These are phyloP conservation scores for Scheffersomyces segobiensis DNA, from an alignment of 1,139 yeast genomes.

Conservation along the genomic window DNA sequence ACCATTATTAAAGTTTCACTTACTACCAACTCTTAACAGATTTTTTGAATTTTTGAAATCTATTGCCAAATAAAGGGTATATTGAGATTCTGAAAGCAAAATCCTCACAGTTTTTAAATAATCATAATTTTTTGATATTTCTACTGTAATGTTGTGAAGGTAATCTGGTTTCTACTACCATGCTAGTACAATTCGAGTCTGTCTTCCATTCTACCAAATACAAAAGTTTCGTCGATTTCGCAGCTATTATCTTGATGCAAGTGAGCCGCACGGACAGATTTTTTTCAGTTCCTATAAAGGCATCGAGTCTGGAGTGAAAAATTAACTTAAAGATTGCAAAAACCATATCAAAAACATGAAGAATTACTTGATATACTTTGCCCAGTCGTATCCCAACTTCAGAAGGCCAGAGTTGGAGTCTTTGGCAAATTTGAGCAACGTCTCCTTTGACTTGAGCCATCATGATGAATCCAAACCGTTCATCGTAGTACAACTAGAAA, in stretches of 20 bases:
- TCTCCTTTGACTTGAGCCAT: conserved; percentile 58
- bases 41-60: too few relatives aligned
- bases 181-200: not conserved
- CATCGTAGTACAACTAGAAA: conserved; percentile 60
- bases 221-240: not conserved
- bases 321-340: not conserved
- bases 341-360: conserved; percentile 30
- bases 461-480: conserved; percentile 72
- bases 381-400: conserved; percentile 81
- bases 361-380: conserved; percentile 73
- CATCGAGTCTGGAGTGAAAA: not conserved
- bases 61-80: too few relatives aligned
- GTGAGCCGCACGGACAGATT: conserved; percentile 1
- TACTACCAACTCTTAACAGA: too few relatives aligned
- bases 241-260: not conserved
- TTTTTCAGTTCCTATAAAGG: not conserved
- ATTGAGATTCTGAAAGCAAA: too few relatives aligned
- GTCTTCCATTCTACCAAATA: not conserved
- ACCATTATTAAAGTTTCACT: too few relatives aligned
- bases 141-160: not conserved
- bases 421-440: conserved; percentile 61
- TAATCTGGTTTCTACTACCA: not conserved
- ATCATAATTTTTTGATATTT: too few relatives aligned
- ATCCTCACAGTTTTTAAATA: too few relatives aligned
- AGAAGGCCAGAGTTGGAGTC: conserved; percentile 84